phyloP scores from a whole-genome alignment of 352 stramenopile species.

The Halophytophthora polymorphica region DNA sequence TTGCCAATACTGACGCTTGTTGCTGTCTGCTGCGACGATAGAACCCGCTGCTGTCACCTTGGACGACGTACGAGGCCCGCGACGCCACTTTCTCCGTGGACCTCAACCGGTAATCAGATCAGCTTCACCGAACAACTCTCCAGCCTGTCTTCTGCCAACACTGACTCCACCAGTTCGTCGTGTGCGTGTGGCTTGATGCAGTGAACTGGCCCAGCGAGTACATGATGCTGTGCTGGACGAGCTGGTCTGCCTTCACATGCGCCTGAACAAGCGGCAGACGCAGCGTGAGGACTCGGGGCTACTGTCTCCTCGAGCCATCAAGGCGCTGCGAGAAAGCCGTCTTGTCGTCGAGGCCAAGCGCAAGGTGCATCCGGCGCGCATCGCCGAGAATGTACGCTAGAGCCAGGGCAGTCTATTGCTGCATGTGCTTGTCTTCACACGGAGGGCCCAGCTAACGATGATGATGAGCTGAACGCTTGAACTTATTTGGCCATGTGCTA shows the following conservation, averaged over 20 bases:
- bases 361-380: slow-evolving; percentile 36
- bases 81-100: slow-evolving; percentile 48
- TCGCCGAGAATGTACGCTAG: slow-evolving; percentile 38
- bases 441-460: too few relatives aligned
- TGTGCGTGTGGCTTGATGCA: slow-evolving; percentile 5
- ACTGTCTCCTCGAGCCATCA: slow-evolving; percentile 32
- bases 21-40: not conserved
- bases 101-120: slow-evolving; percentile 32
- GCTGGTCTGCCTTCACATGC: slow-evolving; percentile 33
- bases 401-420: too few relatives aligned
- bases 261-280: slow-evolving; percentile 39
- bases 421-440: too few relatives aligned
- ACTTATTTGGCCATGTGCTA: too few relatives aligned
- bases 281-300: slow-evolving; percentile 44
- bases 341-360: slow-evolving; percentile 69
- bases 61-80: slow-evolving; percentile 36
- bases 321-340: slow-evolving; percentile 48
- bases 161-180: not conserved
- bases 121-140: too few relatives aligned
- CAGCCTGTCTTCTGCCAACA: not conserved
- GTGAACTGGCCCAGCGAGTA: slow-evolving; percentile 40
- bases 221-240: slow-evolving; percentile 38
- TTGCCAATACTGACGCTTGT: not conserved
- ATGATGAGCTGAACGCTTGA: too few relatives aligned
- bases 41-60: slow-evolving; percentile 47